Conservation (phyloP, 1,284 basidiomycete species). For the Sporisorium exsertum region DNA sequence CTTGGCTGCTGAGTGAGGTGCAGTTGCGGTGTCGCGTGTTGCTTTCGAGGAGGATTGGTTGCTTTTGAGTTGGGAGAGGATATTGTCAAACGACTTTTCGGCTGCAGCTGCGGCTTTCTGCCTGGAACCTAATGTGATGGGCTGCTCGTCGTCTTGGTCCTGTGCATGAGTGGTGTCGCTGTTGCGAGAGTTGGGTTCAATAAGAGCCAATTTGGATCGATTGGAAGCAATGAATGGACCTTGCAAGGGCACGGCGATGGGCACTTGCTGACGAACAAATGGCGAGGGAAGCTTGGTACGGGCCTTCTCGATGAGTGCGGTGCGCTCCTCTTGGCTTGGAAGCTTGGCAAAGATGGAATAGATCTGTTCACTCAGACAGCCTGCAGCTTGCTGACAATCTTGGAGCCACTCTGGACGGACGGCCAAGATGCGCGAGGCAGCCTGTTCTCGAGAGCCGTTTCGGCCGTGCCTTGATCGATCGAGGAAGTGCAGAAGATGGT, state of each 20-base stretch:
- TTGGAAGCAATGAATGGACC: conserved; percentile 31
- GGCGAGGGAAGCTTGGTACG: conserved; percentile 40
- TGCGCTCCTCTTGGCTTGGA: conserved; percentile 19
- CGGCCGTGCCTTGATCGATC: conserved; percentile 72
- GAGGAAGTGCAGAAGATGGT: conserved; percentile 45
- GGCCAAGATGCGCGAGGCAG: conserved; percentile 76
- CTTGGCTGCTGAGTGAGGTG: neutral
- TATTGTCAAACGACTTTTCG: conserved; percentile 47
- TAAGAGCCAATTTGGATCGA: conserved; percentile 17
- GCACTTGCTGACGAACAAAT: conserved; percentile 22
- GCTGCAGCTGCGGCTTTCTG: conserved; percentile 43
- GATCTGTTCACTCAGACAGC: conserved; percentile 65
- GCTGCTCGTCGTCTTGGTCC: conserved; percentile 30
- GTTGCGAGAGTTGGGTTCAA: conserved; percentile 4
- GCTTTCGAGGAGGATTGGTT: conserved; percentile 6
- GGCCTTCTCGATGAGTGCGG: conserved; percentile 26
- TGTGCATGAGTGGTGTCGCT: neutral
- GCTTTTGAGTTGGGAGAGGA: conserved; percentile 40
- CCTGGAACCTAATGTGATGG: conserved; percentile 42
- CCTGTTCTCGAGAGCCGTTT: conserved; percentile 77
- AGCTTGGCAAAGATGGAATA: conserved; percentile 52
- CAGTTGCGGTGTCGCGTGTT: neutral
- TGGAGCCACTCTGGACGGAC: conserved; percentile 89
- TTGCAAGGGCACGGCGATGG: conserved; percentile 20
- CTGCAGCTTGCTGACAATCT: conserved; percentile 80